Evolutionary conservation across 2,329 filamentous ascomycete genomes (phyloP).

Genomic region (Colletotrichum simmondsii): DNA sequence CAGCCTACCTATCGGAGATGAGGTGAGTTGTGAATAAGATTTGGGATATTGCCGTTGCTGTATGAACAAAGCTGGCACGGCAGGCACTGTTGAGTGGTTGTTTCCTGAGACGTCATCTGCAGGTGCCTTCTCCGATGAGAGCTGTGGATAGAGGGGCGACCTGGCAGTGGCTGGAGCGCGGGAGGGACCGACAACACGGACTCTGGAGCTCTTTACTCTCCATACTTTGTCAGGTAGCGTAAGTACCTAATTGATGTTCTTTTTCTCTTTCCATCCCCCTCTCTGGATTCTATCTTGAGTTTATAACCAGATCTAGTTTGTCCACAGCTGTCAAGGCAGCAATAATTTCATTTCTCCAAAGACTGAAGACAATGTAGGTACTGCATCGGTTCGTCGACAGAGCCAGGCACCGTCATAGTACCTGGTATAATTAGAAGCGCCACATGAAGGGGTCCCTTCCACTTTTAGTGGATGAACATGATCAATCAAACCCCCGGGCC

Average conservation of each 20-base stretch:
- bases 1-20: not conserved
- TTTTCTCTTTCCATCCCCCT: not conserved
- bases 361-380: not conserved
- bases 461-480: slow-evolving; percentile 16
- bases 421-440: slow-evolving; percentile 4
- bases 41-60: not conserved
- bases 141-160: slow-evolving; percentile 11
- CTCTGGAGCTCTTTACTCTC: not conserved
- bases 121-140: slow-evolving; percentile 22
- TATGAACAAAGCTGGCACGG: not conserved
- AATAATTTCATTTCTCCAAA: not conserved
- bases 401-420: not conserved
- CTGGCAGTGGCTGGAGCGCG: slow-evolving; percentile 18
- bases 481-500: not conserved
- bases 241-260: not conserved
- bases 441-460: slow-evolving; percentile 16
- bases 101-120: slow-evolving; percentile 31
- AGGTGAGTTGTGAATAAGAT: not conserved
- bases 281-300: not conserved
- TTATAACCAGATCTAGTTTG: not conserved
- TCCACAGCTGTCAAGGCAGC: not conserved
- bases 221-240: not conserved
- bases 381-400: not conserved
- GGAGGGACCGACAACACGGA: slow-evolving; percentile 13
- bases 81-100: slow-evolving; percentile 23